Percentiles rank a stretch among this genome's conserved stretches.
Evolutionary conservation across 2,329 filamentous ascomycete genomes (phyloP).

Genomic region (Xylaria sp.): DNA sequence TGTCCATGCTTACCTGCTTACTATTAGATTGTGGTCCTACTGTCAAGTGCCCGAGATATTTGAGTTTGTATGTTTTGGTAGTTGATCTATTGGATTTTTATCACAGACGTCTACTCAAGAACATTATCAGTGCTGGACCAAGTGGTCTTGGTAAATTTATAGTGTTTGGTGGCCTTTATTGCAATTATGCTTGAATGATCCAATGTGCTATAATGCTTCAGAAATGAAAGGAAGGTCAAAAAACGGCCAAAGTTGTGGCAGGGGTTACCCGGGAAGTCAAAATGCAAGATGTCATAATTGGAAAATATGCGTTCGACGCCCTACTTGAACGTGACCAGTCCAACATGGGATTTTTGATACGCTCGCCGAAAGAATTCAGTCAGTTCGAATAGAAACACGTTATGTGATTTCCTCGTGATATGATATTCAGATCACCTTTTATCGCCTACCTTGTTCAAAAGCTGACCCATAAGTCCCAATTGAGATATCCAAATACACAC

Average conservation of each 20-base stretch:
- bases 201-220: neutral
- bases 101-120: neutral
- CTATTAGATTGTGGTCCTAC: neutral
- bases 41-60: neutral
- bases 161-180: neutral
- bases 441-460: neutral
- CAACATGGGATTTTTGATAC: neutral
- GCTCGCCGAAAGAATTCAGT: neutral
- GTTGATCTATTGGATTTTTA: neutral
- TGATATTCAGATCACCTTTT: neutral
- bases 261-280: neutral
- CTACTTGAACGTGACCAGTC: neutral
- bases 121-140: neutral
- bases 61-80: neutral
- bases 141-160: neutral
- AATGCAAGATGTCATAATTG: neutral
- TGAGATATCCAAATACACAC: neutral
- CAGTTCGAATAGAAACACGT: neutral
- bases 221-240: neutral
- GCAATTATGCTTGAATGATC: neutral
- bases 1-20: neutral
- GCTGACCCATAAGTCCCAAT: neutral
- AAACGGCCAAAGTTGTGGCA: neutral
- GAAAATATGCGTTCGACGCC: neutral
- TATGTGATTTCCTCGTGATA: too few species aligned